A percentile compares a stretch with the other conserved stretches of the same genome.
Conservation (phyloP, 2,329 filamentous ascomycete genomes). For the Apiospora rasikravindrae region DNA sequence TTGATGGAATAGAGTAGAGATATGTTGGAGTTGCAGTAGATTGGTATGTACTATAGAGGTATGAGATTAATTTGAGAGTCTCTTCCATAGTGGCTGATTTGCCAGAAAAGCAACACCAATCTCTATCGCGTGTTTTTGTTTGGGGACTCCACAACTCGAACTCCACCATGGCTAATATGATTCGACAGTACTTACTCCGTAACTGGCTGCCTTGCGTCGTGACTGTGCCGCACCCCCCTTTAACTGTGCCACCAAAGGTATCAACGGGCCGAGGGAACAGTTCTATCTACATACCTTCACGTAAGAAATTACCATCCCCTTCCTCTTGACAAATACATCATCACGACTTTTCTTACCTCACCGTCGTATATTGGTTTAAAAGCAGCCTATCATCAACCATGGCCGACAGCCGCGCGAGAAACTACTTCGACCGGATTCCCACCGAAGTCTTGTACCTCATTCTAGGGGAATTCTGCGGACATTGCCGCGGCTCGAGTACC, state of each 20-base stretch:
- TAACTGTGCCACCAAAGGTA: not conserved
- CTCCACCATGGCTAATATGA: not conserved
- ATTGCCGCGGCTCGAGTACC: not conserved
- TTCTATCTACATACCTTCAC: not conserved
- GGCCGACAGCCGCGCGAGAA: not conserved
- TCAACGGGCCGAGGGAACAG: not conserved
- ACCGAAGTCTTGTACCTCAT: constrained; percentile 1
- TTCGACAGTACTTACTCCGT: not conserved
- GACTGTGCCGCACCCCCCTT: no score
- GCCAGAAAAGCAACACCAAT: no score
- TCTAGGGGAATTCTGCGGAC: not conserved
- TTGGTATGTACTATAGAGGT: no score
- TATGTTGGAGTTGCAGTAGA: not conserved
- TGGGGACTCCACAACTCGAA: no score
- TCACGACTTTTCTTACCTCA: not conserved
- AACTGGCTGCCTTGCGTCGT: no score
- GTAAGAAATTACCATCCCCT: not conserved
- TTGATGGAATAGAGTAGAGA: not conserved
- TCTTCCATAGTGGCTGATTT: no score
- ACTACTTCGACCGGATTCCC: not conserved
- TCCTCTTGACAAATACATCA: not conserved
- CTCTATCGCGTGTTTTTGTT: no score
- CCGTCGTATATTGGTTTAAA: not conserved
- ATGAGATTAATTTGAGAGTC: no score
- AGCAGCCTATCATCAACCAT: not conserved